Conservation (phyloP, 2,329 filamentous ascomycete species). For the Aspergillus niger region DNA sequence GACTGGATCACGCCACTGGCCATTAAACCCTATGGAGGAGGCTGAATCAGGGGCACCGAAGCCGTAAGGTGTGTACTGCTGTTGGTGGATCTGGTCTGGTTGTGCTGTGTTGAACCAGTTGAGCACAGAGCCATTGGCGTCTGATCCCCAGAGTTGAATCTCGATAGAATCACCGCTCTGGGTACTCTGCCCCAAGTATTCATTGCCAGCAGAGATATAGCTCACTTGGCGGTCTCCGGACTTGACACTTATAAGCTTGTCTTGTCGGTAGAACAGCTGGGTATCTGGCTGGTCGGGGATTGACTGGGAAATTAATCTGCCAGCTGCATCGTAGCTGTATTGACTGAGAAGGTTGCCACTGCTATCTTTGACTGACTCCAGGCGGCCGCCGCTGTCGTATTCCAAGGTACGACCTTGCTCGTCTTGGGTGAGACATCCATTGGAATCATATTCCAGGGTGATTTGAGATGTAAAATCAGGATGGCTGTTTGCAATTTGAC, state of each 20-base stretch:
- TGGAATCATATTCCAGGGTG: neutral
- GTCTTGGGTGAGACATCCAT: constrained; percentile 3
- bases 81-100: neutral
- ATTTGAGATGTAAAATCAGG: neutral
- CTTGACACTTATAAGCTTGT: constrained; percentile 1
- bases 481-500: constrained; percentile 1
- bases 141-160: constrained; percentile 4
- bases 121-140: neutral
- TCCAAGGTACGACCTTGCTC: neutral
- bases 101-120: neutral
- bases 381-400: constrained; percentile 2
- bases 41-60: neutral
- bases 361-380: neutral
- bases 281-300: constrained; percentile 4
- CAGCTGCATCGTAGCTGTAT: constrained; percentile 11
- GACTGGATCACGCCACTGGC: constrained; percentile 17
- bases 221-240: neutral
- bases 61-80: constrained; percentile 11
- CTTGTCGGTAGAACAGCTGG: constrained; percentile 5
- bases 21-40: constrained; percentile 14
- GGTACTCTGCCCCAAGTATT: constrained; percentile 5
- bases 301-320: constrained; percentile 2
- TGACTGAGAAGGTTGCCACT: neutral
- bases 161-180: neutral
- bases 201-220: constrained; percentile 4